Evolutionary conservation across 805 yeast species (phyloP).

Genomic region (Wickerhamomyces bisporus): DNA sequence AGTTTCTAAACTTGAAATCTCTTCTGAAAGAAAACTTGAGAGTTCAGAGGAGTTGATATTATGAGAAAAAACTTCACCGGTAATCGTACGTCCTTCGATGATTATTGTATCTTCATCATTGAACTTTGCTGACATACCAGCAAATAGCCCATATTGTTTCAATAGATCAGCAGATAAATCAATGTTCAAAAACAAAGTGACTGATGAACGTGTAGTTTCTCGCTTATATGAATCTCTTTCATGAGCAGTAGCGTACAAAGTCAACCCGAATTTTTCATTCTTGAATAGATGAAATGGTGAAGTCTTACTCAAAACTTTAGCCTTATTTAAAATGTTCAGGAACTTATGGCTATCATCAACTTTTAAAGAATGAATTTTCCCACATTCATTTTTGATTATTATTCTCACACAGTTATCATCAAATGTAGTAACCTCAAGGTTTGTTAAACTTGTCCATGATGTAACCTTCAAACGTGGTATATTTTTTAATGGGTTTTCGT

Average conservation of each 20-base stretch:
- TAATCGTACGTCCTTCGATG: constrained; percentile 22
- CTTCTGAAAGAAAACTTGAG: constrained; percentile 31
- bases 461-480: constrained; percentile 68
- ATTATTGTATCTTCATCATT: constrained; percentile 26
- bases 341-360: constrained; percentile 33
- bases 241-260: constrained; percentile 67
- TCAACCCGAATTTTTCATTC: constrained; percentile 32
- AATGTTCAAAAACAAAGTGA: constrained; percentile 63
- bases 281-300: constrained; percentile 86
- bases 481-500: constrained; percentile 69
- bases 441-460: constrained; percentile 60
- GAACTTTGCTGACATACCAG: constrained; percentile 45
- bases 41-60: constrained; percentile 29
- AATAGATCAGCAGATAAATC: constrained; percentile 35
- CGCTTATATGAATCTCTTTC: constrained; percentile 43
- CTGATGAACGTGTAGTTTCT: constrained; percentile 57
- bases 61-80: constrained; percentile 19
- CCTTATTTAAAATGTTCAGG: constrained; percentile 57
- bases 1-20: constrained; percentile 28
- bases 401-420: constrained; percentile 26
- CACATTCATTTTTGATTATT: constrained; percentile 22
- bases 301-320: constrained; percentile 67
- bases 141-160: constrained; percentile 32
- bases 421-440: constrained; percentile 44
- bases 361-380: constrained; percentile 17